Conservation (phyloP, 2,329 filamentous ascomycete species). For the Emergomyces pasteurianus region DNA sequence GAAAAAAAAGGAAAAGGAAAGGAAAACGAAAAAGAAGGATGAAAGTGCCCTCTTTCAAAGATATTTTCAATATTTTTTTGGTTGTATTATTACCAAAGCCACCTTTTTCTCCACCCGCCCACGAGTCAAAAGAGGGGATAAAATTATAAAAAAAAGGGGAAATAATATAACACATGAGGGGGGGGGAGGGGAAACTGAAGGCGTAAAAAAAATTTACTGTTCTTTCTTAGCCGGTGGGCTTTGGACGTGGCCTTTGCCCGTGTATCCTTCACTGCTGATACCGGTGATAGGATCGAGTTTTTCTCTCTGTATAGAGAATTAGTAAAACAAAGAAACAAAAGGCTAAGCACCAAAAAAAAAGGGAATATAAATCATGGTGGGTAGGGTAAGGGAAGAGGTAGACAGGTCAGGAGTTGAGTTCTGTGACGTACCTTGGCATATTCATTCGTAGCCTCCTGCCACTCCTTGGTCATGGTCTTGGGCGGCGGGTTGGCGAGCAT, state of each 20-base stretch:
- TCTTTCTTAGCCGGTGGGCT: slow-evolving; percentile 33
- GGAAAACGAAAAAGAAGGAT: neutral
- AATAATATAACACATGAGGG: neutral
- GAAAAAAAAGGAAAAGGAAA: neutral
- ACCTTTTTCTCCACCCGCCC: neutral
- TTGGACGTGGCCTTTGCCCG: slow-evolving; percentile 68
- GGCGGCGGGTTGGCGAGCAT: slow-evolving; percentile 60
- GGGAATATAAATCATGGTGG: no score
- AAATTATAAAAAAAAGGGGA: neutral
- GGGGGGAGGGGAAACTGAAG: neutral
- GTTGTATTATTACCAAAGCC: neutral
- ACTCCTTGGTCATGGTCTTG: slow-evolving; percentile 90
- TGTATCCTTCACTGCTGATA: slow-evolving; percentile 66
- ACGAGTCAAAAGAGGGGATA: neutral
- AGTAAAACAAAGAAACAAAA: slow-evolving; percentile 8
- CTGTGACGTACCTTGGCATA: slow-evolving; percentile 71
- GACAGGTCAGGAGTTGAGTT: no score
- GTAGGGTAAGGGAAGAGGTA: slow-evolving; percentile 8
- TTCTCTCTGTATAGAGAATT: slow-evolving; percentile 50
- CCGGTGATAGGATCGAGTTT: slow-evolving; percentile 78
- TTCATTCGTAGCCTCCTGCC: slow-evolving; percentile 91
- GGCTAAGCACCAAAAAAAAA: slow-evolving; percentile 7
- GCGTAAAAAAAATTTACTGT: neutral
- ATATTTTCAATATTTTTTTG: neutral
- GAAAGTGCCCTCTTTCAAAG: neutral